These are phyloP conservation scores for Melampsora americana DNA, from an alignment of 1,284 basidiomycete species.

Conservation along the genomic window DNA sequence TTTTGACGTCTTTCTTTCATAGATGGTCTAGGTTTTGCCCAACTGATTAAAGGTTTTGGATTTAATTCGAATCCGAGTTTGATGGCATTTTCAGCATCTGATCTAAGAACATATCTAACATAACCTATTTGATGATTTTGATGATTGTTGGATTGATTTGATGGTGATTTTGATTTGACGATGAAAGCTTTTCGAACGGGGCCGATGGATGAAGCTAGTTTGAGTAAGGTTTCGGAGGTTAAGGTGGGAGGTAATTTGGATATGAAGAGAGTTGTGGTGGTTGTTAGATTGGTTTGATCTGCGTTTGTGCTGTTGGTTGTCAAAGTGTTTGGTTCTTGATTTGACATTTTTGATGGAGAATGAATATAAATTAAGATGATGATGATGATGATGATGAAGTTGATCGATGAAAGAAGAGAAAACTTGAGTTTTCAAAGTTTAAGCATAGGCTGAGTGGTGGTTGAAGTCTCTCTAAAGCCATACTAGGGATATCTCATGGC, in stretches of 20 bases:
- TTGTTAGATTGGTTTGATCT: conserved; percentile 23
- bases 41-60: background rate
- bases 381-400: no score
- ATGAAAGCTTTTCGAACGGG: conserved; percentile 92
- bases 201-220: conserved; percentile 90
- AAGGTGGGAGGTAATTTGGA: conserved; percentile 73
- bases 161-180: conserved; percentile 83
- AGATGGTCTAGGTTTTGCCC: background rate
- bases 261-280: conserved; percentile 54
- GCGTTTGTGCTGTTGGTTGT: background rate
- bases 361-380: background rate
- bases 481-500: no score
- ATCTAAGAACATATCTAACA: conserved; percentile 81
- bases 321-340: no score
- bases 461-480: background rate
- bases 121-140: conserved; percentile 62
- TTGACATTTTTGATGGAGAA: background rate
- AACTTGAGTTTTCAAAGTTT: background rate
- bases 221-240: conserved; percentile 83
- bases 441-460: background rate
- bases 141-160: conserved; percentile 59
- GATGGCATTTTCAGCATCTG: conserved; percentile 78
- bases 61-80: conserved; percentile 17
- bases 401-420: background rate
- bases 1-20: background rate